phyloP scores from a whole-genome alignment of 805 yeast genomes.

The Myxozyma sirexii region DNA sequence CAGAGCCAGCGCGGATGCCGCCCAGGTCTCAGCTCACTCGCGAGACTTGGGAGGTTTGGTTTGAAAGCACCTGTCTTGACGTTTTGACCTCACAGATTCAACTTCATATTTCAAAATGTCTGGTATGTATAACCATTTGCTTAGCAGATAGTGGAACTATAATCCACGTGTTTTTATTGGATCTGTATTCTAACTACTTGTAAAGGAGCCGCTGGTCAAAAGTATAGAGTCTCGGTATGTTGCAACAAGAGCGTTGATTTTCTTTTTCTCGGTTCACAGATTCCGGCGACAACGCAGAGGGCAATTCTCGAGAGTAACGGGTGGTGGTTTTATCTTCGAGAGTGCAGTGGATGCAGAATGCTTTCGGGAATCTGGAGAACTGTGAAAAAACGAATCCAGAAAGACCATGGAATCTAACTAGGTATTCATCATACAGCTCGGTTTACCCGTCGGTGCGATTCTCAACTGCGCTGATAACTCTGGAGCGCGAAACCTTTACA shows the following conservation, averaged over 20 bases:
- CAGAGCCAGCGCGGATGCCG: background rate
- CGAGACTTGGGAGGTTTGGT: background rate
- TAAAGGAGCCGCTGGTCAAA: slow-evolving; percentile 95
- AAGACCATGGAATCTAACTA: background rate
- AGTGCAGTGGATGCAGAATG: background rate
- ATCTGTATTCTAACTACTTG: slow-evolving; percentile 27
- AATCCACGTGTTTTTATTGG: too few species aligned
- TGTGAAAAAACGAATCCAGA: background rate
- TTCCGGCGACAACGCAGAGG: background rate
- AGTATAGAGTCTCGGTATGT: slow-evolving; percentile 99
- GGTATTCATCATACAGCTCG: slow-evolving; percentile 61
- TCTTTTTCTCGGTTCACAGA: background rate
- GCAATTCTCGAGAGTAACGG: background rate
- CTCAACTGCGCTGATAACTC: slow-evolving; percentile 99
- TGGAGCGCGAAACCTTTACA: slow-evolving; percentile 99
- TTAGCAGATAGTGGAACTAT: too few species aligned
- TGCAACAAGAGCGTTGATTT: background rate
- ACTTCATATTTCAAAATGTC: slow-evolving; percentile 6
- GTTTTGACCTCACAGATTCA: slow-evolving; percentile 7
- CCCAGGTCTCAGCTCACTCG: background rate
- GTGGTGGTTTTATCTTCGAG: background rate
- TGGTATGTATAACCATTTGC: slow-evolving; percentile 39
- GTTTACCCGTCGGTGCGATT: slow-evolving; percentile 99
- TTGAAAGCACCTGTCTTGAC: background rate
- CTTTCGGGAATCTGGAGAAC: background rate